Base-by-base conservation (phyloP, 2,329 filamentous ascomycete species). In the Microdochium paspali region DNA sequence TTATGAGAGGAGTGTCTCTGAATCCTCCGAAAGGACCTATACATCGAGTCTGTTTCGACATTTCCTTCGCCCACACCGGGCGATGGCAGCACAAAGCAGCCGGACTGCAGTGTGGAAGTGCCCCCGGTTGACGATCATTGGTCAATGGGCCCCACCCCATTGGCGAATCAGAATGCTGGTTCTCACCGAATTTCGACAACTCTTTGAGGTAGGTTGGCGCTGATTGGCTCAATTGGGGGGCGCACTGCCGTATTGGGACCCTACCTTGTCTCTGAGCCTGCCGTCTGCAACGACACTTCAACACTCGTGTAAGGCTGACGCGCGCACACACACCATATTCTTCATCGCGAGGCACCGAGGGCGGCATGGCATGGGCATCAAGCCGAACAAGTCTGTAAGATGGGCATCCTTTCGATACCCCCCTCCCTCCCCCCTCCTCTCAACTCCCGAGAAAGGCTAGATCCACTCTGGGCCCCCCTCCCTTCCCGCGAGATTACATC, bases 1-100 rank as follows among this genome's bases (percentile, higher is more conserved):
- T 46, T 32, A 44, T 49, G 47, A 49, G 46, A n/a, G n/a, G n/a
- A 45, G 35, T 24, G 30, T 45, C 31, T 24, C 30, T 20, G 35
- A 40, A 40, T 40, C 35, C 35, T 40, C 18, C 35, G 18, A 40
- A n/a, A n/a, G n/a, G 18, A 20, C 35, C 35, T 40, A n/a, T n/a
- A n/a, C 35, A 40, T 21, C 18, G 35, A 40, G 35, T 40, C 35
- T n/a, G n/a, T n/a, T n/a, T 40, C 35, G 35, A 40, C 35, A 21
- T 20, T 10, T 40, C 35, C 35, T 13, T 20, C 35, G 35, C 20
- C n/a, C 35, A 21, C 35, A 40, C 35, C 35, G 35, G 26, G 18
- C 35, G 35, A 20, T 20, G 35, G 35, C 15, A 40, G 15, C 18
- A 40, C 35, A 40, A n/a, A n/a, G n/a, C n/a, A n/a, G n/a, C n/a